Evolutionary conservation across 306 rosid species (phyloP).

Genomic region (Prunus mongolica): DNA sequence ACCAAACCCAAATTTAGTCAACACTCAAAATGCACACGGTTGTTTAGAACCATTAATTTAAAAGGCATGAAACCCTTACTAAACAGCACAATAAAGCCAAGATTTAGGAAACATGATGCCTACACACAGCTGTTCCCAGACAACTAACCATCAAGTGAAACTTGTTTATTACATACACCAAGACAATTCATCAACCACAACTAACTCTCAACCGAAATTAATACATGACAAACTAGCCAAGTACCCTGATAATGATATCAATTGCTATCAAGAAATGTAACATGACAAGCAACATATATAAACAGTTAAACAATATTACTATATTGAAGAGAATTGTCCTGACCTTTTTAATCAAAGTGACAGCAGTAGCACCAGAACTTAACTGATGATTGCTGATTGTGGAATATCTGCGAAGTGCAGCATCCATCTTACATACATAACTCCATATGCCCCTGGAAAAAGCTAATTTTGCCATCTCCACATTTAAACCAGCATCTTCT

Average conservation of each 20-base stretch:
- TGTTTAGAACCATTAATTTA: background rate
- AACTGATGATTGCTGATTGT: constrained; percentile 28
- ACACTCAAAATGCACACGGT: background rate
- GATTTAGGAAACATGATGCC: background rate
- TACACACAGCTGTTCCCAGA: background rate
- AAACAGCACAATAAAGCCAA: background rate
- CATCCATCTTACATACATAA: constrained; percentile 83
- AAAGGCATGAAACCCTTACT: background rate
- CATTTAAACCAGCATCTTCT: constrained; percentile 92
- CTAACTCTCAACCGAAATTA: background rate
- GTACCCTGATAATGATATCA: background rate
- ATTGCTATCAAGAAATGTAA: background rate
- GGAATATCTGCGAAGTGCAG: constrained; percentile 65
- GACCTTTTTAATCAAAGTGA: constrained; percentile 71
- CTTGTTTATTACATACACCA: background rate
- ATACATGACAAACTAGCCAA: background rate
- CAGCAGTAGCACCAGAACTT: constrained; percentile 52
- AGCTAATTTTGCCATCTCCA: constrained; percentile 78
- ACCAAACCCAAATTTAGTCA: background rate
- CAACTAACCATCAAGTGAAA: background rate
- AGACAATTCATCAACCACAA: background rate
- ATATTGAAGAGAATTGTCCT: constrained; percentile 15
- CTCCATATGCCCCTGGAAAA: constrained; percentile 90
- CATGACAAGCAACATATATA: background rate
- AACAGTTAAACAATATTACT: background rate